Evolutionary conservation across 345 rosid genomes (phyloP), one percentile per base, ranked within the genome.

Genomic region (Gossypium thurberi): DNA sequence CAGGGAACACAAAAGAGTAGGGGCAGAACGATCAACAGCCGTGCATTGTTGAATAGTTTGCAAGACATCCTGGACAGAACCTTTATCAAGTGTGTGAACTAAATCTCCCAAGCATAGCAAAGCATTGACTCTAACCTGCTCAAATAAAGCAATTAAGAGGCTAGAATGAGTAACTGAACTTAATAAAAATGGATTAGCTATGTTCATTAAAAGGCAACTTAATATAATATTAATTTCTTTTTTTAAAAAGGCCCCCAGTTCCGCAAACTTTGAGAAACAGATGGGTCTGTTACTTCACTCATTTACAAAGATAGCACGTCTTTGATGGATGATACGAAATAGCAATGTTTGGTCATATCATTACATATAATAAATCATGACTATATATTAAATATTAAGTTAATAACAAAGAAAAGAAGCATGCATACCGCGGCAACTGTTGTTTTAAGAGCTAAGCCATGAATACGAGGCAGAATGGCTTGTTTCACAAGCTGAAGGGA

Each of bases 1-100:
- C 67, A 95, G 98, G 69, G 99, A 86, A 77, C 96, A 95, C 97
- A 95, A 92, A 21, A 95, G 92, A 60, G 99, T 95, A 28, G 98
- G 98, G 63, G 94, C 89, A 77, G 98, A 92, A 59, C 78, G 97
- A 76, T 95, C 99, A 77, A 95, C 97, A 21, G 98, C 91, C 25
- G 96, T 95, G 74, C 99, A 95, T 7, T 93, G 89, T 76, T 92
- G 98, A 74, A 95, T 82, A 70, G 98, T 95, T 84, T 92, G 84
- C 87, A 95, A 79, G 74, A 95, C 84, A n/a, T 88, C 97, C 58
- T 33, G 40, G 88, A 77, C 76, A 84, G 86, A 28, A 88, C 89
- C 1, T 86, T 92, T 95, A 75, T 92, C 97, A 17, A 95, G 96
- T 8, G 77, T 80, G 28, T 82, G 85, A 50, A 90, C 85, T 81